Base-by-base conservation (phyloP, 2,329 filamentous ascomycete species). In the Cladosporium sp. region DNA sequence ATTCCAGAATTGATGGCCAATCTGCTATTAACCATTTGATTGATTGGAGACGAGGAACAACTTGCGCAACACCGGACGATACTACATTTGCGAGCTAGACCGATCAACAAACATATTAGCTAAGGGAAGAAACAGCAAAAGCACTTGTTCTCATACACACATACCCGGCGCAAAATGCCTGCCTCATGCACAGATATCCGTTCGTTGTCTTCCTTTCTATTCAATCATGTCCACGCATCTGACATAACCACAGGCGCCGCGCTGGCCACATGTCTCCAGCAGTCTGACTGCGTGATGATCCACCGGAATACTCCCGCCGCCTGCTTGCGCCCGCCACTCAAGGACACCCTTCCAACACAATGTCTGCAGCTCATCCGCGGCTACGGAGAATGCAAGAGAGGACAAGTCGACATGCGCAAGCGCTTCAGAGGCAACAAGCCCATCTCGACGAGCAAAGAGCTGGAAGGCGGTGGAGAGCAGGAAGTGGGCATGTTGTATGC, bases 341-440 rank as follows among this genome's bases (percentile, higher is more conserved):
- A 88, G 77, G 89, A 95, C 69, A 89, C 89, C 7, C 88, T 99
- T 16, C 94, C 95, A 23, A 89, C 86, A 26, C 89, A 90, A 79
- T 99, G 95, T 81, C 92, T 94, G 77, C 94, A 97, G 79, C 86
- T 99, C 67, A 92, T 94, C 78, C 93, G 92, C 78, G 92, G 93
- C 54, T 95, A 96, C 74, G 91, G 92, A 77, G 92, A 97, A 77
- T 99, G 95, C 86, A 96, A 96, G 76, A 91, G 94, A 70, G 95
- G 95, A 70, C 88, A 96, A 88, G 91, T 98, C 72, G 95, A 99
- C 78, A 99, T 99, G 95, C 91, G 95, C 78, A 98, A 98, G 82
- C 90, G 95, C 36, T 98, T 99, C 80, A 88, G 95, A 64, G 95
- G 95, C 66, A 98, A 98, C 82, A 88, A 92, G 77, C 93, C 95